A percentile compares a stretch with the other conserved stretches of the same genome.
These are phyloP conservation scores for Oryza meridionalis DNA, from an alignment of 176 grass and related monocot genomes.

Conservation along the genomic window DNA sequence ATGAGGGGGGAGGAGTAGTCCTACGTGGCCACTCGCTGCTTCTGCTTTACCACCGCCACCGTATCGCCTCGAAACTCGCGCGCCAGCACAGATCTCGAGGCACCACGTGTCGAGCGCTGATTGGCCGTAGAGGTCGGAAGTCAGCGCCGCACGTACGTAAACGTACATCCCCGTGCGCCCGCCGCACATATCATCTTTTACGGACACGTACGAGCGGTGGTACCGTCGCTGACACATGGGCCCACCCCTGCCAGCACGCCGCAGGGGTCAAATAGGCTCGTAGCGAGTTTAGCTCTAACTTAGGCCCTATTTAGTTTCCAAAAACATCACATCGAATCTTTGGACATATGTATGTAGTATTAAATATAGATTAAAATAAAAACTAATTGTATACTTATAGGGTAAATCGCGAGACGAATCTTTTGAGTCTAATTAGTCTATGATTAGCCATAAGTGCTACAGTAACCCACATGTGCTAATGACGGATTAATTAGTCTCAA, in stretches of 20 bases:
- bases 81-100: background rate
- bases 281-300: too few relatives aligned
- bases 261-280: too few relatives aligned
- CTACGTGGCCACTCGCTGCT: conserved; percentile 15
- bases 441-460: too few relatives aligned
- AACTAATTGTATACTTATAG: too few relatives aligned
- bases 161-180: background rate
- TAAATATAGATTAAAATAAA: too few relatives aligned
- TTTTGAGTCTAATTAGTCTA: too few relatives aligned
- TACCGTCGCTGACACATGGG: background rate
- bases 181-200: background rate
- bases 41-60: conserved; percentile 13
- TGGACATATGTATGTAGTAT: too few relatives aligned
- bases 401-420: too few relatives aligned
- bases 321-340: too few relatives aligned
- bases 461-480: too few relatives aligned
- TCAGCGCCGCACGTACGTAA: background rate
- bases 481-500: too few relatives aligned
- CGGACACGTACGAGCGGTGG: background rate
- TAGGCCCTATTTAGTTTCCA: too few relatives aligned
- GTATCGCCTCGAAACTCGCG: background rate
- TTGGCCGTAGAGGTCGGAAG: background rate
- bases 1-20: background rate
- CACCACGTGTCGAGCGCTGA: background rate
- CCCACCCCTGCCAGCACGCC: background rate